Percentiles rank a stretch among this genome's conserved stretches.
Evolutionary conservation across 306 rosid genomes (phyloP).

Genomic region (Morella rubra): DNA sequence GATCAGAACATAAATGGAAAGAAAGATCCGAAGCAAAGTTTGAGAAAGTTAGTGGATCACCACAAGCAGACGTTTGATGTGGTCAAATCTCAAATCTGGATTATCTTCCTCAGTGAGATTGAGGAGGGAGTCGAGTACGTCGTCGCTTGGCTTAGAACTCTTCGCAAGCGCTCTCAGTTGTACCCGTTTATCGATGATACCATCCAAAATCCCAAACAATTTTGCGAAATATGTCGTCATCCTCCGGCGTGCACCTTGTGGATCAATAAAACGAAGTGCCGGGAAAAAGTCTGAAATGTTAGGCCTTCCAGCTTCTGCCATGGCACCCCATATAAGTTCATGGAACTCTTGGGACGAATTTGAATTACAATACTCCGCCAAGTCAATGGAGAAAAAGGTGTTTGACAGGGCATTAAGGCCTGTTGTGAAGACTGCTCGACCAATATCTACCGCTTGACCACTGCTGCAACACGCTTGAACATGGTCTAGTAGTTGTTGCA

Average conservation of each 20-base stretch:
- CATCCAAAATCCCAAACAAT: conserved; percentile 3
- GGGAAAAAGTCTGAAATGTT: conserved; percentile 30
- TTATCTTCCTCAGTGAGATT: neutral
- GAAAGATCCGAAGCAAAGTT: neutral
- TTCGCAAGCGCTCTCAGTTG: neutral
- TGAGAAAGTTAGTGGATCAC: neutral
- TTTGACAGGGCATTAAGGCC: conserved; percentile 29
- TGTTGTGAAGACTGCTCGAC: conserved; percentile 17
- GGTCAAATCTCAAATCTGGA: neutral
- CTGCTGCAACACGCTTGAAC: neutral
- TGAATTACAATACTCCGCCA: conserved; percentile 11
- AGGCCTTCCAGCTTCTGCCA: conserved; percentile 12
- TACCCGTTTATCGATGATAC: conserved; percentile 13
- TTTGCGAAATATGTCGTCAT: neutral
- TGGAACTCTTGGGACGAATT: conserved; percentile 12
- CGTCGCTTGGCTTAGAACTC: neutral
- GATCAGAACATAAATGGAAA: neutral
- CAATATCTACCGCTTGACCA: conserved; percentile 24
- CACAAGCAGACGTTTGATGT: neutral
- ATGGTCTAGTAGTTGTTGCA: conserved; percentile 8
- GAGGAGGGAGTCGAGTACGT: conserved; percentile 23
- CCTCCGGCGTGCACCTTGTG: conserved; percentile 19
- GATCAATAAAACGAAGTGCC: conserved; percentile 23
- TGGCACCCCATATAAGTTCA: neutral
- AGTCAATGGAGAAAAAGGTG: conserved; percentile 27